Evolutionary conservation across 179 eudicot species (phyloP), one percentile per base, ranked within the genome.

Genomic region (Silene vulgaris): DNA sequence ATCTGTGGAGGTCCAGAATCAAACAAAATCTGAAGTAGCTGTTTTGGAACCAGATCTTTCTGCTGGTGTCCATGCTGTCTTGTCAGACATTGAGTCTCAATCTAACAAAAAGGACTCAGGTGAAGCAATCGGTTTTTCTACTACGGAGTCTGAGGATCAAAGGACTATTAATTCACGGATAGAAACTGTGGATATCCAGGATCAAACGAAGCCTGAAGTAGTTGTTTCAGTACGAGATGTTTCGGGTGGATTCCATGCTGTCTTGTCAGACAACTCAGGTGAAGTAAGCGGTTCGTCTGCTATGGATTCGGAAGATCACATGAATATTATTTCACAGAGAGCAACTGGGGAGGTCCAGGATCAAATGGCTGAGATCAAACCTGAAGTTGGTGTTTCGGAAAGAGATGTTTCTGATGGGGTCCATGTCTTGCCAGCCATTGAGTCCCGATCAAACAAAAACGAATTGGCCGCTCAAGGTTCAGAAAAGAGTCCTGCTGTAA

Each of bases 201-300:
- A 56, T 56, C 60, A 56, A 56, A 56, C 19, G 65, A 75, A 59
- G 21, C 61, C 20, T 43, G 69, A 76, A 65, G 43, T 17, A 65
- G 43, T 17, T 75, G 20, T 19, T 57, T 5, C 74, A 11, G 50
- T 60, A 30, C 19, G 35, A 13, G 74, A 32, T 54, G 74, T 66
- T 65, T 56, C 61, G 30, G 57, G 65, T n/a, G 70, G 21, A 56
- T 14, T n/a, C 8, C 32, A 17, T 29, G 23, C 1, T 52, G 74
- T 73, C 30, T 62, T 73, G 61, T 11, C 60, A 66, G 52, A 21
- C 14, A 45, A 43, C 52, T 56, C 19, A 6, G 60, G 19, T 56
- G 60, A 16, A 45, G 7, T 20, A 56, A 56, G 8, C 1, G 60
- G 19, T n/a, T n/a, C 60, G 60, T 56, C 60, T 56, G n/a, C 60